Evolutionary conservation across 1,284 basidiomycete species (phyloP), one percentile per base, ranked within the genome.

Genomic region (Ustilago sp.): DNA sequence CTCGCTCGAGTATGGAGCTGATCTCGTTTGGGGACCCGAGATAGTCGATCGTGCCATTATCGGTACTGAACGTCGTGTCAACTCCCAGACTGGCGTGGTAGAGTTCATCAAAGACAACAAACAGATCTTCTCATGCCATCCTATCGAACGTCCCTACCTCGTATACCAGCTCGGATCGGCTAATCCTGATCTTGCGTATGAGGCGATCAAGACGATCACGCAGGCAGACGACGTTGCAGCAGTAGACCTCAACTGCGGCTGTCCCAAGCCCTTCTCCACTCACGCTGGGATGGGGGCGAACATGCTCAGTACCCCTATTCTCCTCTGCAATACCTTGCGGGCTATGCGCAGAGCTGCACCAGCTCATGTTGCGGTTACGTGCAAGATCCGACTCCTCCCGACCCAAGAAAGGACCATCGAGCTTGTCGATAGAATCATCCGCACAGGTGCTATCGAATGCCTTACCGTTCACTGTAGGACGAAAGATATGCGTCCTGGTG

Each of bases 201-300:
- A 95, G 87, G 96, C 97, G 0, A 94, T 96, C 23, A 90, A 92
- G 83, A 90, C 89, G 0, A 93, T 99, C 51, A 89, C 92, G 85
- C 89, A 93, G 59, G 73, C 79, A 34, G 77, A 83, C 67, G 97
- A 99, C 83, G 92, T 99, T 17, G 91, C 94, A 0, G 97, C 95
- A 23, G 90, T 99, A 82, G 95, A 96, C 86, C 90, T 97, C 74
- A 97, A 96, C 86, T 97, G 95, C 82, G 97, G 87, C 13, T 88
- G 87, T 73, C 95, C 95, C 0, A 97, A 98, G 83, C 93, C 94
- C 1, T 99, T 99, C 87, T 96, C 94, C 23, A 95, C 95, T 0
- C 93, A 95, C 80, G 88, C 92, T 0, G 96, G 97, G 0, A 98
- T 99, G 95, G 97, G 97, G 19, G 95, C 97, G 2, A 95, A 94